Base-by-base conservation (phyloP, 2,329 filamentous ascomycete species). In the Diaporthe sp. region DNA sequence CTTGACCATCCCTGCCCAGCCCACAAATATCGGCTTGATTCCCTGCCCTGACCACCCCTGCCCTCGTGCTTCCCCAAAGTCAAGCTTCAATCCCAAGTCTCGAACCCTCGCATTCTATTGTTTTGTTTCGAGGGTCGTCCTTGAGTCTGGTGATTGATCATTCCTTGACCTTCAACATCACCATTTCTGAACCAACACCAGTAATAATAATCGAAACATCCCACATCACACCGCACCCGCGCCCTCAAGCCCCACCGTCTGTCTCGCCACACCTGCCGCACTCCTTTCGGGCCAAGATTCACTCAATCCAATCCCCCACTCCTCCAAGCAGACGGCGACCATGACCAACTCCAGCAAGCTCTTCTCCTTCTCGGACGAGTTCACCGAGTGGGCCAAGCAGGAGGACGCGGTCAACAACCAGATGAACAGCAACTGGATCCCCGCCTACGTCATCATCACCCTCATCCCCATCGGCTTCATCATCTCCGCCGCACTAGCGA, bases 381-480 rank as follows among this genome's bases (percentile, higher is more conserved):
- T 74, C 65, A 74, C 8, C 22, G 55, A 70, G 12, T 74, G 55
- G 25, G 72, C 61, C 58, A 73, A 47, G 71, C 34, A 65, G 49
- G 71, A 73, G 13, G 71, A 73, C 58, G 15, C 22, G 12, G 25
- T 57, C 47, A 73, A 73, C 71, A 61, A 73, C 58, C 71, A 73
- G 71, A 61, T 55, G 58, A 53, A 58, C 22, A 51, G 53, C 63
- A 76, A 74, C 47, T 74, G 67, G 55, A 68, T 76, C 44, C 47
- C 47, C 28, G 57, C 67, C 61, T 76, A 74, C 75, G 39, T 71
- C 47, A 51, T 76, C 47, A 63, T 76, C 51, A 47, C 44, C 47
- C 22, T 76, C 28, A 31, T 76, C 34, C 71, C 71, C 34, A 47
- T 76, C 37, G 71, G 51, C 63, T 74, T 76, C 63, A 37, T 74